Percentiles rank a stretch among this genome's conserved stretches.
phyloP scores from a whole-genome alignment of 2,329 filamentous ascomycete species.

The Fusarium equiseti region DNA sequence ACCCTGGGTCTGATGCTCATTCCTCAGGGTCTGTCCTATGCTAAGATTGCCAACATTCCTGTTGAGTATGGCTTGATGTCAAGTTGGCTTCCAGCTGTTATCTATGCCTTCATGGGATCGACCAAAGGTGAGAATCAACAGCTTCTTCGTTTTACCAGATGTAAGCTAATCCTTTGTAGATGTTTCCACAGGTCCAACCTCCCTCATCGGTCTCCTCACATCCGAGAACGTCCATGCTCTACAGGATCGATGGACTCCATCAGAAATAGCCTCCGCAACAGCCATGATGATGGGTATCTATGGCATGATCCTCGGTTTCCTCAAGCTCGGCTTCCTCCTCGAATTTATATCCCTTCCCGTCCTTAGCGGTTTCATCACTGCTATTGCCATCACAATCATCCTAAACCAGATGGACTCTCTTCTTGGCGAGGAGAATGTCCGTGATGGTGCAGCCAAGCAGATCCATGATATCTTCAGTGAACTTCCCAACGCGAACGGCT shows the following conservation, averaged over 20 bases:
- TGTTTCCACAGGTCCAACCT: constrained; percentile 73
- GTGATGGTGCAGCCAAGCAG: constrained; percentile 65
- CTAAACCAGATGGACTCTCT: constrained; percentile 73
- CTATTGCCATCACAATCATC: constrained; percentile 73
- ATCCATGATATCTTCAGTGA: constrained; percentile 70
- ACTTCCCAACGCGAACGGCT: constrained; percentile 67
- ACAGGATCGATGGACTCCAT: constrained; percentile 62
- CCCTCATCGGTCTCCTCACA: constrained; percentile 72
- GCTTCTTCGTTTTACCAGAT: rapidly evolving
- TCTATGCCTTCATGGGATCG: constrained; percentile 72
- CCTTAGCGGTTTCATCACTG: constrained; percentile 74
- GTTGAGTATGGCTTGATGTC: constrained; percentile 71
- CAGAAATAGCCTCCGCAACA: constrained; percentile 70
- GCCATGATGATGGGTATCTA: constrained; percentile 74
- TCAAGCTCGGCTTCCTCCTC: constrained; percentile 73
- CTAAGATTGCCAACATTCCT: constrained; percentile 71
- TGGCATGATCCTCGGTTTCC: constrained; percentile 68
- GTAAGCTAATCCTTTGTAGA: constrained; percentile 53
- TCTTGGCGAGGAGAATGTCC: constrained; percentile 65
- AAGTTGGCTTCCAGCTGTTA: constrained; percentile 67
- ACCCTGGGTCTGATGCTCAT: constrained; percentile 72
- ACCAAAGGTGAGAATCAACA: constrained; percentile 63
- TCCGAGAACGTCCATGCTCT: constrained; percentile 69
- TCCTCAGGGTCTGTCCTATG: constrained; percentile 71
- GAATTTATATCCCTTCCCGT: constrained; percentile 75